These are phyloP conservation scores for Microstegium vimineum DNA, from an alignment of 176 grass and related monocot genomes.

Conservation along the genomic window DNA sequence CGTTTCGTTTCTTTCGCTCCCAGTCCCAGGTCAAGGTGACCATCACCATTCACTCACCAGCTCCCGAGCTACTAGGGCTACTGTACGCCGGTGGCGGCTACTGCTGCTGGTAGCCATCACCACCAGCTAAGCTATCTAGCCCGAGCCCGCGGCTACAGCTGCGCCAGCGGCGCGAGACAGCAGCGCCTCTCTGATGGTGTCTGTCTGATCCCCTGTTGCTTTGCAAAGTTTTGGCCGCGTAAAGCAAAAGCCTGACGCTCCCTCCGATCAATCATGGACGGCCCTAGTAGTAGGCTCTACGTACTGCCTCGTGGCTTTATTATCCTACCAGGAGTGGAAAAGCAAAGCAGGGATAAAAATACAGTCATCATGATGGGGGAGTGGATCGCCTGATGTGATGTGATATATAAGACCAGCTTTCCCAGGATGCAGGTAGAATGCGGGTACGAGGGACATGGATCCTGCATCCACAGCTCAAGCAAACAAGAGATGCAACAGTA, in stretches of 20 bases:
- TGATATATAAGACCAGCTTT: neutral
- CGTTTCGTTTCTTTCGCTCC: neutral
- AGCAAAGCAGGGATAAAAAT: neutral
- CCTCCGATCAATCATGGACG: constrained; percentile 20
- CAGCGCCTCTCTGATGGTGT: neutral
- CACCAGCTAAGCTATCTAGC: neutral
- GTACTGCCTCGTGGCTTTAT: constrained; percentile 6
- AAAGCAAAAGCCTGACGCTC: constrained; percentile 42
- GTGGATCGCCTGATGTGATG: constrained; percentile 15
- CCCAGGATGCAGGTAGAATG: neutral
- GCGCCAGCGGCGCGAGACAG: neutral
- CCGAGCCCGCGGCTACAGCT: neutral
- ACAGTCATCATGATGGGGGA: neutral
- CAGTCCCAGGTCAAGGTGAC: constrained; percentile 14
- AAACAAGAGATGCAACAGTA: neutral
- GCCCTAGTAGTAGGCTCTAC: neutral
- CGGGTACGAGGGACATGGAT: neutral
- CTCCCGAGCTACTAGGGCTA: neutral
- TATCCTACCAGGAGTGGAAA: neutral
- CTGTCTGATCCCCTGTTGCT: neutral
- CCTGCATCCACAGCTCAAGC: neutral
- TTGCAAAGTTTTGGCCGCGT: constrained; percentile 21
- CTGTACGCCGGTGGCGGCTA: neutral
- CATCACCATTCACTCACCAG: neutral
- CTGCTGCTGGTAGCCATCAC: neutral